Percentiles rank a stretch among this genome's conserved stretches.
Conservation (phyloP, 2,329 filamentous ascomycete genomes). For the Xylariaceae sp. region DNA sequence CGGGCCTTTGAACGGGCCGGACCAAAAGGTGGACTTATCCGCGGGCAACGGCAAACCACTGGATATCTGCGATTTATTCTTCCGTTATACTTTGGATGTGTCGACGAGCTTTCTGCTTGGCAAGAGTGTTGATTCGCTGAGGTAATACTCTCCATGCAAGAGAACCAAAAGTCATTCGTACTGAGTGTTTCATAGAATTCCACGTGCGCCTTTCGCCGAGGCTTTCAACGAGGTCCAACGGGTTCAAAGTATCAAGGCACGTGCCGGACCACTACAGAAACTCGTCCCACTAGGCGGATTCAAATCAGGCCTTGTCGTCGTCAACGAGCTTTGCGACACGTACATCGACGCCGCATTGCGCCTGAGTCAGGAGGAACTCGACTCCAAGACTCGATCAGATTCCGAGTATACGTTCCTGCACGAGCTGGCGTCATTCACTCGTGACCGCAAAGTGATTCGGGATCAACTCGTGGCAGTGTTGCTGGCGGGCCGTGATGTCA, state of each 20-base stretch:
- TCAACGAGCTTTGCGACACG: slow-evolving; percentile 72
- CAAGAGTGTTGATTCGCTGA: slow-evolving; percentile 62
- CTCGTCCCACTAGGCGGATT: slow-evolving; percentile 64
- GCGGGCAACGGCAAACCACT: slow-evolving; percentile 59
- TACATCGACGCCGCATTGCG: slow-evolving; percentile 73
- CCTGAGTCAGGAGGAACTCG: slow-evolving; percentile 67
- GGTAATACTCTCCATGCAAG: slow-evolving; percentile 32
- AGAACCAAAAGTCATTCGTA: background rate
- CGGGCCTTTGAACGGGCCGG: slow-evolving; percentile 53
- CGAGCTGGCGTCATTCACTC: slow-evolving; percentile 76
- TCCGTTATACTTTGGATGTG: slow-evolving; percentile 79
- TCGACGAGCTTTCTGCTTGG: slow-evolving; percentile 86
- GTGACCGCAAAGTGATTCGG: slow-evolving; percentile 66
- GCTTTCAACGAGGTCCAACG: slow-evolving; percentile 78
- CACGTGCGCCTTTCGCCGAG: slow-evolving; percentile 66
- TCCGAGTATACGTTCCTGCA: slow-evolving; percentile 80
- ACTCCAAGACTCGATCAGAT: slow-evolving; percentile 67
- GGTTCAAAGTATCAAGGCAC: slow-evolving; percentile 64
- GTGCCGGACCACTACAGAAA: slow-evolving; percentile 58
- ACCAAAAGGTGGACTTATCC: slow-evolving; percentile 61
- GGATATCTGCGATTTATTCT: slow-evolving; percentile 74
- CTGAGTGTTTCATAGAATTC: slow-evolving; percentile 40
- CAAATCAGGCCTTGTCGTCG: slow-evolving; percentile 58
- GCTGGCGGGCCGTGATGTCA: slow-evolving; percentile 79
- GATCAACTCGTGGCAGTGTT: slow-evolving; percentile 82